Evolutionary conservation across 1,284 basidiomycete species (phyloP).

Genomic region (Pseudozyma tsukubaensis): DNA sequence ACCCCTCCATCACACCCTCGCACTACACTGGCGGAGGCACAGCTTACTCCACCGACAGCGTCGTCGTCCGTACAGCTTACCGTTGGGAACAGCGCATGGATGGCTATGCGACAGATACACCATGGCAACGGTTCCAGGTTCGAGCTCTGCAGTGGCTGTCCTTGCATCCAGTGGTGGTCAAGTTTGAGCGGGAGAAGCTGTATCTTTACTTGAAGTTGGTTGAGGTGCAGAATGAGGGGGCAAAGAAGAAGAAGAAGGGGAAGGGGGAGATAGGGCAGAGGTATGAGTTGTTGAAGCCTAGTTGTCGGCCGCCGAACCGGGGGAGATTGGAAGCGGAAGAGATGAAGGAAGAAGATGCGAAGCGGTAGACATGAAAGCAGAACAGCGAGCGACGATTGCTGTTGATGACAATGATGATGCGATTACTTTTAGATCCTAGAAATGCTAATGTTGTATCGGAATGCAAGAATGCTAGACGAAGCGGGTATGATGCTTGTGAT

Average conservation of each 20-base stretch:
- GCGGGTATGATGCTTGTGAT: too few species aligned
- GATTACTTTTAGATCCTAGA: too few species aligned
- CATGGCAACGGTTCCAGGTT: conserved; percentile 33
- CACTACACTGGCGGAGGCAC: conserved; percentile 77
- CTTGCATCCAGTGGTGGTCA: conserved; percentile 41
- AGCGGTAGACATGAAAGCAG: too few species aligned
- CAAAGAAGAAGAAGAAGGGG: not conserved
- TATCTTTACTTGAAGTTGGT: conserved; percentile 49
- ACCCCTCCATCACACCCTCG: conserved; percentile 56
- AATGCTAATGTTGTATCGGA: too few species aligned
- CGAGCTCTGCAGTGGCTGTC: conserved; percentile 44
- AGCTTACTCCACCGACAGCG: conserved; percentile 75
- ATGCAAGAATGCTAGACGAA: too few species aligned
- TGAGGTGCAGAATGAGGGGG: conserved; percentile 3
- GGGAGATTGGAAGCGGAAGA: conserved; percentile 5
- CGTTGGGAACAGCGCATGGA: conserved; percentile 50
- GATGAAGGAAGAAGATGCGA: not conserved
- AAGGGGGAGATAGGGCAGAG: conserved; percentile 11
- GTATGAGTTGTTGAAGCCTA: conserved; percentile 32
- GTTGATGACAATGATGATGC: too few species aligned
- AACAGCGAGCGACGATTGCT: too few species aligned
- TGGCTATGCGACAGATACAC: conserved; percentile 27
- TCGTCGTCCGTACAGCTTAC: conserved; percentile 49
- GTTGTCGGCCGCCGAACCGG: conserved; percentile 1
- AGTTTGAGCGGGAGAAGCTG: conserved; percentile 39